These are phyloP conservation scores for Tolypocladium nubicola DNA, from an alignment of 2,329 filamentous ascomycete species.

Conservation along the genomic window DNA sequence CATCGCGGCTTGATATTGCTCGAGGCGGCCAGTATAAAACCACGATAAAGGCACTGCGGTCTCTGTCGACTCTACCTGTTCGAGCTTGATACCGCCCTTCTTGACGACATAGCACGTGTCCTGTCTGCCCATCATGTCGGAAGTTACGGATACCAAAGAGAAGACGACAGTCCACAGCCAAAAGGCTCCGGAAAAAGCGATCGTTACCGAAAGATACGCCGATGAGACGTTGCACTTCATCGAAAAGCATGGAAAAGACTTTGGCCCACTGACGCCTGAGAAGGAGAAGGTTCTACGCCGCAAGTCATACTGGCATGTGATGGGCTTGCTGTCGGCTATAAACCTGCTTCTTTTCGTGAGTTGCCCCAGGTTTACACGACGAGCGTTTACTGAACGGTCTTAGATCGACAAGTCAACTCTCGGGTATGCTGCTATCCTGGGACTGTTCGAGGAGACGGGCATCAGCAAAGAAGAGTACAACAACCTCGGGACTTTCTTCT, in stretches of 20 bases:
- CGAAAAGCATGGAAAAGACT: neutral
- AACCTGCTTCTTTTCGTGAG: neutral
- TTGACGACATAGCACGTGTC: neutral
- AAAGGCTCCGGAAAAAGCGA: neutral
- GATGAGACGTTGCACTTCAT: neutral
- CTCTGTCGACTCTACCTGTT: neutral
- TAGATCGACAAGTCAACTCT: conserved; percentile 24
- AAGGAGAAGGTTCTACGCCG: neutral
- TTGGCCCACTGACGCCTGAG: neutral
- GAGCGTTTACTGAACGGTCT: neutral
- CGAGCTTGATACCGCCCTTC: neutral
- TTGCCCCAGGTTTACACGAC: neutral
- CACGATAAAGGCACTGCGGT: neutral
- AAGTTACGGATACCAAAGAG: neutral
- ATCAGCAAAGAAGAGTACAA: conserved; percentile 26
- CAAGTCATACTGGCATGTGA: neutral
- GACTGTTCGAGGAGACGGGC: conserved; percentile 28
- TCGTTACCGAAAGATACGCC: neutral
- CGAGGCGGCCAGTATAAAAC: neutral
- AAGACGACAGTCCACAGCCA: neutral
- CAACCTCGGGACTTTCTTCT: conserved; percentile 29
- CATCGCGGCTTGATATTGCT: neutral
- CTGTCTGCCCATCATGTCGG: neutral
- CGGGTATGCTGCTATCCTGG: conserved; percentile 27
- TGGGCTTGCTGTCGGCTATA: neutral